A percentile compares a stretch with the other conserved stretches of the same genome.
Evolutionary conservation across 306 rosid genomes (phyloP).

Genomic region (Dicorynia guianensis): DNA sequence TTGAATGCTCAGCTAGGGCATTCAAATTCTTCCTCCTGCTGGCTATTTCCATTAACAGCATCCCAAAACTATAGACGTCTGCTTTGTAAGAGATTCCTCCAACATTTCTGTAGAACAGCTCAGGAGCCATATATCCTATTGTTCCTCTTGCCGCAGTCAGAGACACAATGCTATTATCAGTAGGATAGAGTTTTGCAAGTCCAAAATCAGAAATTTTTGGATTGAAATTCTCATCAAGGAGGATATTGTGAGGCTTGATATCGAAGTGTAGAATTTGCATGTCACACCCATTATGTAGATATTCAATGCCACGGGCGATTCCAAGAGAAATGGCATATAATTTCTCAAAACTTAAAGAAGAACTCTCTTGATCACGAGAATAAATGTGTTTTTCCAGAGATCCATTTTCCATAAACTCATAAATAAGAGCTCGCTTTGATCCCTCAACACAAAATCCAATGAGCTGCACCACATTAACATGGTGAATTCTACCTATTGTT

Average conservation of each 20-base stretch:
- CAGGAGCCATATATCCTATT: background rate
- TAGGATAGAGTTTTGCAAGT: conserved; percentile 28
- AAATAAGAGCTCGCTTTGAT: conserved; percentile 20
- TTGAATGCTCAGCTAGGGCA: conserved; percentile 5
- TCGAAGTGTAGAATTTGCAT: conserved; percentile 46
- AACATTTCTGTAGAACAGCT: background rate
- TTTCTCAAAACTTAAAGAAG: background rate
- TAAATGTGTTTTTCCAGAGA: conserved; percentile 30
- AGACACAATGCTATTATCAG: conserved; percentile 26
- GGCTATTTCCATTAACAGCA: background rate
- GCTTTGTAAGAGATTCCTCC: background rate
- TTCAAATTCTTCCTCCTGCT: conserved; percentile 4
- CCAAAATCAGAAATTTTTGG: conserved; percentile 47
- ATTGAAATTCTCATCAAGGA: conserved; percentile 13
- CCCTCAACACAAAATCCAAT: conserved; percentile 27
- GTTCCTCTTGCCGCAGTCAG: conserved; percentile 27
- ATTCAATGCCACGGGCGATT: conserved; percentile 41
- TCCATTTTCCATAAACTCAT: conserved; percentile 33
- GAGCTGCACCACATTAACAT: conserved; percentile 36
- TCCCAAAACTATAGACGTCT: background rate
- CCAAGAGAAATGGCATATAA: conserved; percentile 32
- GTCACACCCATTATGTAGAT: conserved; percentile 39
- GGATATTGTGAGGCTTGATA: conserved; percentile 34
- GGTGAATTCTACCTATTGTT: conserved; percentile 42
- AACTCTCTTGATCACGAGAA: background rate